Percentiles rank a stretch among this genome's conserved stretches.
phyloP scores from a whole-genome alignment of 768 basidiomycete species.

The Pisolithus orientalis region DNA sequence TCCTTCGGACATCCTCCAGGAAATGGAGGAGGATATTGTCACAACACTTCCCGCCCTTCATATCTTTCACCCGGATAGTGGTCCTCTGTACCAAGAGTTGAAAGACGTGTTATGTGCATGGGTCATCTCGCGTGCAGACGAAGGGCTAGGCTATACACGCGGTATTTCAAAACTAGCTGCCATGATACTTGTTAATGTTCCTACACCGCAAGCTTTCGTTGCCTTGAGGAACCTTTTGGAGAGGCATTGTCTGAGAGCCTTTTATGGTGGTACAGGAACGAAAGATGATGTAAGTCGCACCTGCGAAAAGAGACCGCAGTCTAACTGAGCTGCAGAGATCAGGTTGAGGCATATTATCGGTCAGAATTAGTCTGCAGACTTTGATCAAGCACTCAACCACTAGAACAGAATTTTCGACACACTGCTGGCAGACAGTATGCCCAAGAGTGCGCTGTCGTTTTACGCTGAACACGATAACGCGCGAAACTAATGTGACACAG shows the following conservation, averaged over 20 bases:
- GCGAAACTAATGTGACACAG: conserved; percentile 31
- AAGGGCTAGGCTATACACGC: conserved; percentile 66
- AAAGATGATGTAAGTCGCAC: conserved; percentile 69
- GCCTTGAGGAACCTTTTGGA: conserved; percentile 83
- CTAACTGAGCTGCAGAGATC: conserved; percentile 21
- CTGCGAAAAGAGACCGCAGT: conserved; percentile 11
- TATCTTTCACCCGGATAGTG: conserved; percentile 70
- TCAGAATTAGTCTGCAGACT: conserved; percentile 22
- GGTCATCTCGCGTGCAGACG: conserved; percentile 80
- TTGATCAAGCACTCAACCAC: conserved; percentile 9
- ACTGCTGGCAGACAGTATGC: conserved; percentile 86
- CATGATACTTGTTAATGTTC: conserved; percentile 83
- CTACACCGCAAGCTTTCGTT: conserved; percentile 66
- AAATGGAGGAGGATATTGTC: conserved; percentile 71
- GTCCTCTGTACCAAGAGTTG: conserved; percentile 77
- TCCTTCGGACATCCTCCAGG: conserved; percentile 51
- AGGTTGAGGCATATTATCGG: conserved; percentile 93
- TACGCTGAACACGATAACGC: conserved; percentile 11
- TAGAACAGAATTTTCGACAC: conserved; percentile 80
- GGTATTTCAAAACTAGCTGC: conserved; percentile 74
- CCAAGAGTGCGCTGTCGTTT: conserved; percentile 54
- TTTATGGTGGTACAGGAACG: conserved; percentile 65
- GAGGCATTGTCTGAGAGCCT: conserved; percentile 77
- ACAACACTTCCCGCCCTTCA: conserved; percentile 72
- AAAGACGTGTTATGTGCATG: conserved; percentile 83